Conservation (phyloP, 2,329 filamentous ascomycete species). For the Cryphonectria carpinicola region DNA sequence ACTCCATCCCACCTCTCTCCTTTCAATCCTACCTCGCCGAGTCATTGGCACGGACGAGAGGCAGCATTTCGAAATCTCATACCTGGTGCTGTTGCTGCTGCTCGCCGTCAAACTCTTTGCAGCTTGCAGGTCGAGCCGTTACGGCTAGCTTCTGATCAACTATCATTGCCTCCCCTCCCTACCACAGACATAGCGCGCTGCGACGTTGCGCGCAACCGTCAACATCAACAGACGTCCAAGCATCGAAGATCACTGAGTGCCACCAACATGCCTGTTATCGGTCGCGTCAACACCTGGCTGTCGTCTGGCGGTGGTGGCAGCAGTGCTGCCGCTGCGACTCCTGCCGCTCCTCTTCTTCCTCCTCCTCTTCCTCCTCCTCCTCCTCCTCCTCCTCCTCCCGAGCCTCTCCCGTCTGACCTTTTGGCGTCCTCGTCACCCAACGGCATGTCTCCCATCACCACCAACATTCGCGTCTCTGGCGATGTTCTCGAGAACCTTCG, state of each 20-base stretch:
- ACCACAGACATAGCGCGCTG: not conserved
- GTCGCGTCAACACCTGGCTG: slow-evolving; percentile 29
- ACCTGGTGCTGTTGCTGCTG: slow-evolving; percentile 1
- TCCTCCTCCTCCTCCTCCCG: not conserved
- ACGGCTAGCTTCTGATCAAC: slow-evolving; percentile 10
- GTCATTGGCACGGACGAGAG: slow-evolving; percentile 14
- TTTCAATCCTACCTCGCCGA: not conserved
- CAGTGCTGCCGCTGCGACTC: not conserved
- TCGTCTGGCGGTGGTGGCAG: slow-evolving; percentile 17
- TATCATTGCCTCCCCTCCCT: slow-evolving; percentile 18
- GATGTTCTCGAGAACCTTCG: slow-evolving; percentile 58
- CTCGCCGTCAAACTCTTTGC: slow-evolving; percentile 7
- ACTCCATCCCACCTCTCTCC: not conserved
- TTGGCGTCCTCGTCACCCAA: slow-evolving; percentile 3
- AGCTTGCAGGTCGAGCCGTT: slow-evolving; percentile 13
- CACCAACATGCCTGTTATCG: slow-evolving; percentile 21
- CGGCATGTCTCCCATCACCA: slow-evolving; percentile 30
- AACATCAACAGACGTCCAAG: slow-evolving; percentile 16
- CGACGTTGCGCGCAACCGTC: not conserved
- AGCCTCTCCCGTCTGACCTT: not conserved
- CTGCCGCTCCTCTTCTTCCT: no score
- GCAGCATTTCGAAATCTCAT: slow-evolving; percentile 5
- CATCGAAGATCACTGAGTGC: slow-evolving; percentile 22
- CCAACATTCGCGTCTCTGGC: slow-evolving; percentile 54
- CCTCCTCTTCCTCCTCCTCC: no score